Evolutionary conservation across 2,329 filamentous ascomycete genomes (phyloP).

Genomic region (Neopestalotiopsis sp.): DNA sequence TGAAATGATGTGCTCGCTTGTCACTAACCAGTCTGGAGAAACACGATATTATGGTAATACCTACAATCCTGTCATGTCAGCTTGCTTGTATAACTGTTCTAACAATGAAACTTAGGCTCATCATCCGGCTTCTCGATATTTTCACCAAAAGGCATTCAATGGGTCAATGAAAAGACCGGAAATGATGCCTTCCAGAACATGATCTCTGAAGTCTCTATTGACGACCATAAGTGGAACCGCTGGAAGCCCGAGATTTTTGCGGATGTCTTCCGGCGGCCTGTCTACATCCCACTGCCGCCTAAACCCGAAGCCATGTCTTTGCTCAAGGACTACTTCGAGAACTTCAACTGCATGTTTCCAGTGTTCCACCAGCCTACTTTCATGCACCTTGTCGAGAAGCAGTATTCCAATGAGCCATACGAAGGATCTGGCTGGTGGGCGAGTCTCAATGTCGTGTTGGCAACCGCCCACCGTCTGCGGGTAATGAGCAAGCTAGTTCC

Average conservation of each 20-base stretch:
- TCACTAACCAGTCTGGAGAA: conserved; percentile 93
- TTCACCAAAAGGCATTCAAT: conserved; percentile 96
- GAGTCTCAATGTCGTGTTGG: conserved; percentile 89
- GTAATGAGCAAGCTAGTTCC: conserved; percentile 95
- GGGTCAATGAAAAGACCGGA: conserved; percentile 98
- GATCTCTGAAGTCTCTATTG: conserved; percentile 88
- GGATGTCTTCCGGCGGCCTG: conserved; percentile 84
- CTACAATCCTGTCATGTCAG: conserved; percentile 27
- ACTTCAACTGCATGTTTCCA: conserved; percentile 99
- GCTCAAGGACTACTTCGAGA: conserved; percentile 93
- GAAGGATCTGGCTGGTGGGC: conserved; percentile 99
- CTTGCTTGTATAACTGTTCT: not conserved
- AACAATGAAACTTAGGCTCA: conserved; percentile 64
- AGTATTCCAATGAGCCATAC: conserved; percentile 92
- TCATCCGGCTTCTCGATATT: conserved; percentile 99
- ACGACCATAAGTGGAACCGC: conserved; percentile 94
- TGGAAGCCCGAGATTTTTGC: conserved; percentile 99
- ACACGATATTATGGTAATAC: conserved; percentile 87
- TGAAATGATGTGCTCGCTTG: conserved; percentile 98
- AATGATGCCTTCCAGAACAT: conserved; percentile 93
- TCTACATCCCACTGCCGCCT: conserved; percentile 83
- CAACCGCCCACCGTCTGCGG: conserved; percentile 89
- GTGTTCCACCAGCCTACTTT: conserved; percentile 98
- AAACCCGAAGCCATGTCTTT: conserved; percentile 89
- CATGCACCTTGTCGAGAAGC: conserved; percentile 93